A percentile compares a stretch with the other conserved stretches of the same genome.
Evolutionary conservation across 352 stramenopile genomes (phyloP).

Genomic region (Pilasporangium apinafurcum): DNA sequence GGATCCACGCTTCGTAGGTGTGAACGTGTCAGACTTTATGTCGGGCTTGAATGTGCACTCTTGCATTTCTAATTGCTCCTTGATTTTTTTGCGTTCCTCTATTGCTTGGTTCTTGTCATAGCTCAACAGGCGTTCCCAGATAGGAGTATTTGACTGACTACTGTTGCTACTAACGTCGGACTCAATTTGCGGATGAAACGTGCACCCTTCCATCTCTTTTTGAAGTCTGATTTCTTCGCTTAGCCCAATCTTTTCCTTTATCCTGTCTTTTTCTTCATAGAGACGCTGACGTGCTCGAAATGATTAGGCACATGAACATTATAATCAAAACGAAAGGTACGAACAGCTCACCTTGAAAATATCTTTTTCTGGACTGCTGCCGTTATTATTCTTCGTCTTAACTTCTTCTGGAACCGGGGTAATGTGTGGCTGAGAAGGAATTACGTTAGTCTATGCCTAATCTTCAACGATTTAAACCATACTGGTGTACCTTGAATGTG

Average conservation of each 20-base stretch:
- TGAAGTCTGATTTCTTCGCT: conserved; percentile 60
- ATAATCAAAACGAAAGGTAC: too few relatives aligned
- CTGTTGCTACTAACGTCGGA: conserved; percentile 17
- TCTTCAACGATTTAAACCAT: conserved; percentile 5
- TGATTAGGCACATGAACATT: conserved; percentile 14
- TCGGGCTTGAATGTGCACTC: conserved; percentile 82
- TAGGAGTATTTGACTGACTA: conserved; percentile 29
- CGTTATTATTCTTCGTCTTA: conserved; percentile 52
- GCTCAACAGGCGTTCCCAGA: conserved; percentile 72
- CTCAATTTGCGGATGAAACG: conserved; percentile 69
- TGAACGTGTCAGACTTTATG: conserved; percentile 41
- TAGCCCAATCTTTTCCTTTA: conserved; percentile 75
- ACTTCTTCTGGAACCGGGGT: conserved; percentile 41
- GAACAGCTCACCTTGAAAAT: conserved; percentile 64
- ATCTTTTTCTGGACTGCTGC: conserved; percentile 48
- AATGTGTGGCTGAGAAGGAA: conserved; percentile 40
- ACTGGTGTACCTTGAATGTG: conserved; percentile 61
- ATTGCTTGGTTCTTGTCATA: conserved; percentile 76
- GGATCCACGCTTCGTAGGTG: conserved; percentile 28
- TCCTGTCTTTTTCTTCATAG: conserved; percentile 71
- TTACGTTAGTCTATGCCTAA: not conserved
- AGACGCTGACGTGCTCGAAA: conserved; percentile 50
- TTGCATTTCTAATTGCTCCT: conserved; percentile 62
- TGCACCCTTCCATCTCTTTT: conserved; percentile 77
- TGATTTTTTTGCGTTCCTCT: conserved; percentile 71